Conservation (phyloP, 2,329 filamentous ascomycete genomes). For the Nigrospora sphaerica region DNA sequence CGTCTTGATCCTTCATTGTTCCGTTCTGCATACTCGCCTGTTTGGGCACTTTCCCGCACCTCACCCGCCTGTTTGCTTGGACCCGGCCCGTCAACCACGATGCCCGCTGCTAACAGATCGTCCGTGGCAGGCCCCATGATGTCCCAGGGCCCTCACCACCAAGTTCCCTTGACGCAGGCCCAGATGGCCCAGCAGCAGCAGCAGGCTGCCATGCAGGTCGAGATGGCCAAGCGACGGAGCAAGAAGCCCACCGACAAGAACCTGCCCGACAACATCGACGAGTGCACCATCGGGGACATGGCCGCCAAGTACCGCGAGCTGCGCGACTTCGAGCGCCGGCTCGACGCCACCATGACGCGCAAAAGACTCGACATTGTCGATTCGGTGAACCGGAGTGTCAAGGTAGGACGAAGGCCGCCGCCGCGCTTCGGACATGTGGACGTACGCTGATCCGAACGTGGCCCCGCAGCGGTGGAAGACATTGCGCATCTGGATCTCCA, state of each 20-base stretch:
- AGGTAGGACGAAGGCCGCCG: slow-evolving; percentile 35
- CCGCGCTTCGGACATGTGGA: not conserved
- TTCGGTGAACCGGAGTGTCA: slow-evolving; percentile 65
- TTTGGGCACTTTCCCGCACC: not conserved
- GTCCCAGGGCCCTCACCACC: slow-evolving; percentile 43
- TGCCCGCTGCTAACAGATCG: slow-evolving; percentile 1
- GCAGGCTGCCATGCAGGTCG: slow-evolving; percentile 42
- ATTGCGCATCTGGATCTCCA: slow-evolving; percentile 88
- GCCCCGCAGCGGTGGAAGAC: slow-evolving; percentile 64
- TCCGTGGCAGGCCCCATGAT: slow-evolving; percentile 44
- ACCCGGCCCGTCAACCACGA: no score
- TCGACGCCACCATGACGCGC: slow-evolving; percentile 90
- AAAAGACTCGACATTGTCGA: slow-evolving; percentile 90
- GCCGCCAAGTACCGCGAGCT: slow-evolving; percentile 77
- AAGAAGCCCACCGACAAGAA: slow-evolving; percentile 92
- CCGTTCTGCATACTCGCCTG: slow-evolving; percentile 7
- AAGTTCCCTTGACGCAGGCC: slow-evolving; percentile 44
- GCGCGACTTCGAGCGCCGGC: slow-evolving; percentile 75
- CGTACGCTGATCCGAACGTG: not conserved
- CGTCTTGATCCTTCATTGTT: not conserved
- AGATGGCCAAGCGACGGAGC: slow-evolving; percentile 71
- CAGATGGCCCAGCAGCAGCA: slow-evolving; percentile 46
- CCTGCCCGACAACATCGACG: slow-evolving; percentile 83
- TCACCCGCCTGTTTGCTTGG: not conserved
- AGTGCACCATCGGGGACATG: slow-evolving; percentile 73